phyloP scores from a whole-genome alignment of 2,329 filamentous ascomycete species.

The Nothopassalora personata region DNA sequence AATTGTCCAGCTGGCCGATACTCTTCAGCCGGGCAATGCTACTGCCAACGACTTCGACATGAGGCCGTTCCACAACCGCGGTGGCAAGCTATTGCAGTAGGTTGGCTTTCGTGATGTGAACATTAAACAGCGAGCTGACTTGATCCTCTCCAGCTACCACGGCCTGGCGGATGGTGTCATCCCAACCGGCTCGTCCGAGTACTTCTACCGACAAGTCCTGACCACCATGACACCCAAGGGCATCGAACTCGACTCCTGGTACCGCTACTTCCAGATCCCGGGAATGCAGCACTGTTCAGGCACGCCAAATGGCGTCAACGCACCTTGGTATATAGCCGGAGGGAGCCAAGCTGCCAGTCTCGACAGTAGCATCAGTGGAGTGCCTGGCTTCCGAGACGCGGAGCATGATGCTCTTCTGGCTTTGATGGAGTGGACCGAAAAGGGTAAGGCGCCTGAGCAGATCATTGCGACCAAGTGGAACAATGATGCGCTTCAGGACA shows the following conservation, averaged over 20 bases:
- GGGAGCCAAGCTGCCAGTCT: slow-evolving; percentile 30
- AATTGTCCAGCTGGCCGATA: slow-evolving; percentile 37
- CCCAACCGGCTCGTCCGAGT: slow-evolving; percentile 46
- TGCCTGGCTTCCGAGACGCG: slow-evolving; percentile 31
- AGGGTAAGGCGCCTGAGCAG: slow-evolving; percentile 33
- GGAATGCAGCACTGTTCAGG: slow-evolving; percentile 42
- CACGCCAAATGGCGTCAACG: slow-evolving; percentile 33
- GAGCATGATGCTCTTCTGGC: slow-evolving; percentile 34
- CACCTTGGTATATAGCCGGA: slow-evolving; percentile 45
- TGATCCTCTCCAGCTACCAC: slow-evolving; percentile 32
- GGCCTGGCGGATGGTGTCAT: slow-evolving; percentile 45
- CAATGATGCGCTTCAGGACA: slow-evolving; percentile 28
- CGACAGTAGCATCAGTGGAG: slow-evolving; percentile 21
- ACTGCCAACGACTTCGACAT: slow-evolving; percentile 47
- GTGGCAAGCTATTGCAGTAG: slow-evolving; percentile 37
- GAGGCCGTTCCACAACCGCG: slow-evolving; percentile 39
- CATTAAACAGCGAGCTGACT: background rate
- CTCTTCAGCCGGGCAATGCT: slow-evolving; percentile 44
- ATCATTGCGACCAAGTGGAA: slow-evolving; percentile 35
- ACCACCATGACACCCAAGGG: slow-evolving; percentile 33
- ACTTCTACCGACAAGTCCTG: slow-evolving; percentile 48
- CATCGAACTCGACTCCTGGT: slow-evolving; percentile 37
- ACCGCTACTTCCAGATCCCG: slow-evolving; percentile 41
- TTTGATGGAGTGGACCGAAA: slow-evolving; percentile 38
- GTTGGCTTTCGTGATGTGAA: background rate